These are phyloP conservation scores for Smittium mucronatum DNA, from an alignment of 371 early-diverging fungal genomes.

Conservation along the genomic window DNA sequence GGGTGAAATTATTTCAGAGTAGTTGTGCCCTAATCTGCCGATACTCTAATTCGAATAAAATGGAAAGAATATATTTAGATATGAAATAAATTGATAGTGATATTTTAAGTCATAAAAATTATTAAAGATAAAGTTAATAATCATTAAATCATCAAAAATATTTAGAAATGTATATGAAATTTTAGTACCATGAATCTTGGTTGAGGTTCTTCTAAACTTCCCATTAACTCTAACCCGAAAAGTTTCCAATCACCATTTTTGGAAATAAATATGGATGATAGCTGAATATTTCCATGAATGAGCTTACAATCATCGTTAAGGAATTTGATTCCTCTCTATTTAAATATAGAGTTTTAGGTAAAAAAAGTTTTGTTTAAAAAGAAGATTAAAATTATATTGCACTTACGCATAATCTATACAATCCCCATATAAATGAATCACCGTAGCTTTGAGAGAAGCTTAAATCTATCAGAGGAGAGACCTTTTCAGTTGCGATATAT, in stretches of 20 bases:
- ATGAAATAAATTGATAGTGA: neutral
- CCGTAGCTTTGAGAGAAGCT: conserved; percentile 37
- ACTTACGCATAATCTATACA: conserved; percentile 74
- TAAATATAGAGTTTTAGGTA: neutral
- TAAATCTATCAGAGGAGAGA: conserved; percentile 54
- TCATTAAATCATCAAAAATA: neutral
- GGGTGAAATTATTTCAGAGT: conserved; percentile 1
- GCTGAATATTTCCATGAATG: conserved; percentile 74
- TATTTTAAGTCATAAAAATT: neutral
- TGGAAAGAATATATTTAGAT: too few relatives aligned
- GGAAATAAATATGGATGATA: conserved; percentile 68
- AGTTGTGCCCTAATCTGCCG: neutral
- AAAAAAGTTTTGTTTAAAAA: too few relatives aligned
- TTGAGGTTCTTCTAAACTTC: conserved; percentile 44
- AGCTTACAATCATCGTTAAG: conserved; percentile 70
- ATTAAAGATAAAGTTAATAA: neutral
- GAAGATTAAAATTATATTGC: too few relatives aligned
- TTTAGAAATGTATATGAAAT: neutral
- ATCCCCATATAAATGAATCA: conserved; percentile 66
- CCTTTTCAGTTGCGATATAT: conserved; percentile 82
- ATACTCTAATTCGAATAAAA: too few relatives aligned
- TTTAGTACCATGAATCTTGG: conserved; percentile 14
- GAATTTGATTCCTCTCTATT: conserved; percentile 59
- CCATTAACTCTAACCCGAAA: conserved; percentile 72
- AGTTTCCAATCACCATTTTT: conserved; percentile 89